Evolutionary conservation across 73 alveolate genomes (phyloP).

Genomic region (Paramecium pentaurelia): DNA sequence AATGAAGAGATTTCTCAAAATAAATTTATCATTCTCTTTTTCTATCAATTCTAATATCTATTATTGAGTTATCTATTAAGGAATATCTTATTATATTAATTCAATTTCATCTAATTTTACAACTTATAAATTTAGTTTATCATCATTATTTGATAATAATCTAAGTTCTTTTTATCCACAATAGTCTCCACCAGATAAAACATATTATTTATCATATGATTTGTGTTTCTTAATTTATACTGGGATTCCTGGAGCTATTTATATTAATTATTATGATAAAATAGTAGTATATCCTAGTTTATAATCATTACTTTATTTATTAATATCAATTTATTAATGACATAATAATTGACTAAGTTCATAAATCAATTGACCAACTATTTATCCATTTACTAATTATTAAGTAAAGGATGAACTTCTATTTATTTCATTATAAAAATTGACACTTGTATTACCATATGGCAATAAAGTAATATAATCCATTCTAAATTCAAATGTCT

Average conservation of each 20-base stretch:
- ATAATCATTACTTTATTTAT: not conserved
- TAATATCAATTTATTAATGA: not conserved
- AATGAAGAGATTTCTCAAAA: not conserved
- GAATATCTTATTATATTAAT: not conserved
- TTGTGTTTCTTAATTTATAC: constrained; percentile 11
- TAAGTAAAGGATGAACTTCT: constrained; percentile 43
- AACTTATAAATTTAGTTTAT: not conserved
- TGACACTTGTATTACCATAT: constrained; percentile 17
- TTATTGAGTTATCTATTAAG: not conserved
- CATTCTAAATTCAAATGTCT: constrained; percentile 39
- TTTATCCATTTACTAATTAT: not conserved
- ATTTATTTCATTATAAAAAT: not conserved
- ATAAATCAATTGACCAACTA: not conserved
- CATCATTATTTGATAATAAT: not conserved
- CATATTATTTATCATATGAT: not conserved
- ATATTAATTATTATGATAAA: not conserved
- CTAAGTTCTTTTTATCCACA: constrained; percentile 33
- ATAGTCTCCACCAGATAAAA: constrained; percentile 41
- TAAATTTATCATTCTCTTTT: not conserved
- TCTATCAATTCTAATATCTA: not conserved
- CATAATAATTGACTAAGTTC: not conserved
- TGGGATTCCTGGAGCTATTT: constrained; percentile 29
- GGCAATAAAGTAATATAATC: constrained; percentile 56
- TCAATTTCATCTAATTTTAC: constrained; percentile 41
- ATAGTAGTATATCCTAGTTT: not conserved